Conservation (phyloP, 2,329 filamentous ascomycete species). For the Colletotrichum sp. region DNA sequence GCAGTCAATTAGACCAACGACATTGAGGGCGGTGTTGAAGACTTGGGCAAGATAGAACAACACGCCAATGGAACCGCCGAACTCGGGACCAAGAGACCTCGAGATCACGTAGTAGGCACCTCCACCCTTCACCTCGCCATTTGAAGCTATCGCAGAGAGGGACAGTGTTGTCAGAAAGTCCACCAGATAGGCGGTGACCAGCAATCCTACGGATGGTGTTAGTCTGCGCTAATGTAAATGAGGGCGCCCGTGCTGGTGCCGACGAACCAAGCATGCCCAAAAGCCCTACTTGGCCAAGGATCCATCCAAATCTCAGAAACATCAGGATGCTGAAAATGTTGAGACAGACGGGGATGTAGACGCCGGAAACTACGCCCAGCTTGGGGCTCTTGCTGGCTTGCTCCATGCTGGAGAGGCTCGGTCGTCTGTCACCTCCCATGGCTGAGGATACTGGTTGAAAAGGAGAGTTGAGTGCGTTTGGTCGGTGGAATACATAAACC, state of each 20-base stretch:
- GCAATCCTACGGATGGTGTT: conserved; percentile 59
- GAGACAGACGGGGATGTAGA: conserved; percentile 87
- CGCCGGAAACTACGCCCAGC: conserved; percentile 77
- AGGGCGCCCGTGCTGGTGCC: neutral
- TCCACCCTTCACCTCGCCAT: conserved; percentile 86
- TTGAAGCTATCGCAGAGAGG: conserved; percentile 87
- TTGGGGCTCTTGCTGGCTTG: conserved; percentile 56
- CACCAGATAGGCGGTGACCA: conserved; percentile 78
- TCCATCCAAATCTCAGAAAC: conserved; percentile 88
- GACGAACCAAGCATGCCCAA: conserved; percentile 77
- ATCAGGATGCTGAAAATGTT: conserved; percentile 92
- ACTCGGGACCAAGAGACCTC: conserved; percentile 83
- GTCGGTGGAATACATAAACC: neutral
- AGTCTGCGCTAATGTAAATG: conserved; percentile 2
- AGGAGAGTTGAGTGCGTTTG: neutral
- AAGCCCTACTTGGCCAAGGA: conserved; percentile 80
- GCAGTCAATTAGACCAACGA: conserved; percentile 85
- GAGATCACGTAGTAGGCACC: conserved; percentile 92
- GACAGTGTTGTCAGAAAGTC: conserved; percentile 87
- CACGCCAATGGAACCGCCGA: conserved; percentile 86
- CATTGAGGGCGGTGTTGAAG: conserved; percentile 86
- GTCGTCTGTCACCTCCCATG: conserved; percentile 19
- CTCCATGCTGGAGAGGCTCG: conserved; percentile 34
- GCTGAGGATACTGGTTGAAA: neutral
- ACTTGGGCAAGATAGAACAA: conserved; percentile 92